Base-by-base conservation (phyloP, 2,329 filamentous ascomycete species). In the Epichloe bromicola region DNA sequence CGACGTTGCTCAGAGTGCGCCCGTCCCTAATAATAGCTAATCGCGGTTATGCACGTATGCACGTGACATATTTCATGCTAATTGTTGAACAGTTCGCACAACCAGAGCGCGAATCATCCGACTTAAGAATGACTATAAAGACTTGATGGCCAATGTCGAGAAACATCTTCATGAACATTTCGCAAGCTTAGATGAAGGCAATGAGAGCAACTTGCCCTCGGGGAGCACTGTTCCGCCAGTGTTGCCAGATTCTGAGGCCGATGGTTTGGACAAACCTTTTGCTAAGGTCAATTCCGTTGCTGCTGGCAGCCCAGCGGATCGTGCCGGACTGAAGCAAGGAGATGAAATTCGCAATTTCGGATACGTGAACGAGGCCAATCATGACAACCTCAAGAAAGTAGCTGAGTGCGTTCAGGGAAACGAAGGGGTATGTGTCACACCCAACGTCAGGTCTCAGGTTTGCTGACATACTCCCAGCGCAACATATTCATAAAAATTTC, bases 1-100 rank as follows among this genome's bases (percentile, higher is more conserved):
- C 56, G 93, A 98, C 66, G 86, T 98, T 55, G 85, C 93, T 26
- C 91, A 96, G 70, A 93, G 88, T 93, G 80, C 57, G 88, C 93
- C 80, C 57, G 74, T 51, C 36, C 15, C 33, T 48, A 11, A 30
- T 10, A 30, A 11, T 30, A 48, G 10, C 42, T 33, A 39, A 30
- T 37, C 17, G 38, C 20, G 12, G 6, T 14, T 12, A 41, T 34
- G 12, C 11, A 10, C 3, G 15, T 12, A 41, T 34, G 12, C 11
- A 10, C 3, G 15, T 14, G 12, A 5, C 15, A 34, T 17, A 17
- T 12, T 12, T 5, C 34, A 17, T 41, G 20, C 57, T 65, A 48
- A 62, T 45, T 40, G 14, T 4, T 17, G 20, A n/a, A 43, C 50
- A 94, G 88, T 98, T 63, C 87, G 93, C 55, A 95, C 88, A n/a